Evolutionary conservation across 805 yeast species (phyloP).

Genomic region (Saturnispora galanensis): DNA sequence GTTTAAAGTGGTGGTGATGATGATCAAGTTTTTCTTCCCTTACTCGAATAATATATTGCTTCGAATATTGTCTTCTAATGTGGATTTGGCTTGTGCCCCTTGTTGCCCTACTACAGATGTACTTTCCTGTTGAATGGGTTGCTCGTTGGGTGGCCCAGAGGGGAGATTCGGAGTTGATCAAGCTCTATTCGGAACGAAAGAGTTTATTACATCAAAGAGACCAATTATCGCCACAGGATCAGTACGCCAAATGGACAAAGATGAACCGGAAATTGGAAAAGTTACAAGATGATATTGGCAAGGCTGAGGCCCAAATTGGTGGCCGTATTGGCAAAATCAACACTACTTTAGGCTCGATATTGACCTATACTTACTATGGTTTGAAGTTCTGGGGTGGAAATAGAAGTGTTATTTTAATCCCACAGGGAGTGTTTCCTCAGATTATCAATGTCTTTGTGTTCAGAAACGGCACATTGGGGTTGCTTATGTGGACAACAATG

Average conservation of each 20-base stretch:
- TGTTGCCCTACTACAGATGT: not conserved
- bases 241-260: conserved; percentile 94
- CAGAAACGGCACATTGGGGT: conserved; percentile 1
- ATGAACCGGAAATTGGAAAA: conserved; percentile 63
- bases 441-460: not conserved
- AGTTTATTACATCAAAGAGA: conserved; percentile 28
- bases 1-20: not conserved
- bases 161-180: not conserved
- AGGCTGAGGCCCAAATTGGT: not conserved
- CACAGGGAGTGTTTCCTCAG: conserved; percentile 1
- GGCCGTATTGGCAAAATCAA: too few species aligned
- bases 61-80: not conserved
- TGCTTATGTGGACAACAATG: conserved; percentile 3
- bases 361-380: not conserved
- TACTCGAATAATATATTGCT: too few species aligned
- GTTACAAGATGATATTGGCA: conserved; percentile 41
- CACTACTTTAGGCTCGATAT: too few species aligned
- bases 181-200: not conserved
- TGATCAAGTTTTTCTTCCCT: not conserved
- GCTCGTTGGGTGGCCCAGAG: not conserved
- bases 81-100: conserved; percentile 1
- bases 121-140: not conserved
- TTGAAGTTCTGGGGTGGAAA: conserved; percentile 1
- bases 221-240: conserved; percentile 75
- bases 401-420: not conserved